Evolutionary conservation across 2,329 filamentous ascomycete genomes (phyloP).

Genomic region (Reticulascus tulasneorum): DNA sequence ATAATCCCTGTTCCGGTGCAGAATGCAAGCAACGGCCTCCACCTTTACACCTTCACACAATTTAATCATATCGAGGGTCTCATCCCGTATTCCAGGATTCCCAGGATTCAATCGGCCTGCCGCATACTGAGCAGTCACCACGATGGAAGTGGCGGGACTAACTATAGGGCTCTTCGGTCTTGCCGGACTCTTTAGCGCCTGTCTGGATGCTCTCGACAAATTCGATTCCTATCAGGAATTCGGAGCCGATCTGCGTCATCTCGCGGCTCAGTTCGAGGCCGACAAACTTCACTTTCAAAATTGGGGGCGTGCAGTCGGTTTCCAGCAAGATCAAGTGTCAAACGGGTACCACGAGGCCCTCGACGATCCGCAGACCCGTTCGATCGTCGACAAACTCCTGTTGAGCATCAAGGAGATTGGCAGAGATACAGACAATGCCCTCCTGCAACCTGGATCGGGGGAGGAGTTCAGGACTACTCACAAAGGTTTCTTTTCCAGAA

Average conservation of each 20-base stretch:
- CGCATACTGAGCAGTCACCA: not conserved
- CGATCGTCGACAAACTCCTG: conserved; percentile 3
- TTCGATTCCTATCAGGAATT: conserved; percentile 14
- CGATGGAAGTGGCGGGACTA: conserved; percentile 17
- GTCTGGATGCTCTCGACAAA: conserved; percentile 15
- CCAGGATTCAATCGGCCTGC: no score
- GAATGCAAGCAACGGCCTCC: no score
- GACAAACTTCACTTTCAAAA: conserved; percentile 13
- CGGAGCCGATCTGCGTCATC: conserved; percentile 5
- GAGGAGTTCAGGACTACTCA: not conserved
- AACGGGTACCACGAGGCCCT: conserved; percentile 10
- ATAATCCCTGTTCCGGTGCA: no score
- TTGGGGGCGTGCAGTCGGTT: conserved; percentile 18
- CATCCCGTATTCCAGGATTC: no score
- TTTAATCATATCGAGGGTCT: no score
- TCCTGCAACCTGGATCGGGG: not conserved
- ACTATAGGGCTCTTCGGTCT: conserved; percentile 15
- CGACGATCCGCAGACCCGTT: conserved; percentile 1
- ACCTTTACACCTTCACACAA: no score
- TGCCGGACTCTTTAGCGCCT: conserved; percentile 17
- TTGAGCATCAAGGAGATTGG: conserved; percentile 3
- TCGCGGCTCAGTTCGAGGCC: conserved; percentile 13
- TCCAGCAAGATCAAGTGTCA: conserved; percentile 1
- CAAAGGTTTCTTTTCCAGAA: not conserved
- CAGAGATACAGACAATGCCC: not conserved